Evolutionary conservation across 495 filamentous ascomycete species (phyloP).

Genomic region (Aspergillus nidulans): DNA sequence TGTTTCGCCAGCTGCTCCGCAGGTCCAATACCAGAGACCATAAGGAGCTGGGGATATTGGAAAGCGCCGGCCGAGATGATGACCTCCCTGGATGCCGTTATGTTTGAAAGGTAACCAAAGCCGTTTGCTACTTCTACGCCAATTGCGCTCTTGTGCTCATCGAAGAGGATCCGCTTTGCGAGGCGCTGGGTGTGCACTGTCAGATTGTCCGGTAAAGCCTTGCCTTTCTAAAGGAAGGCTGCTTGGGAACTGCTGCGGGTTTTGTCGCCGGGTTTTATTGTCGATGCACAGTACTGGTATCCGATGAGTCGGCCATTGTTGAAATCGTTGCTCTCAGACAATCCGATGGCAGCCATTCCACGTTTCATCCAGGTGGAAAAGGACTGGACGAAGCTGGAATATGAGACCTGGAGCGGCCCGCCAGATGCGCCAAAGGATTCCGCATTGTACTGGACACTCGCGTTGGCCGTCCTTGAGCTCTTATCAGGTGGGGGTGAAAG

Average conservation of each 20-base stretch:
- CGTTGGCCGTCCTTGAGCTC: slow-evolving; percentile 30
- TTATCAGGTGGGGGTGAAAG: slow-evolving; percentile 46
- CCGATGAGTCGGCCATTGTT: slow-evolving; percentile 39
- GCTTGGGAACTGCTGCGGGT: slow-evolving; percentile 38
- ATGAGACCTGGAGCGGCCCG: slow-evolving; percentile 49
- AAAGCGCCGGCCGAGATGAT: slow-evolving; percentile 52
- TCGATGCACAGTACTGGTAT: slow-evolving; percentile 34
- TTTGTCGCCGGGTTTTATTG: slow-evolving; percentile 29
- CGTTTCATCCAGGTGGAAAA: slow-evolving; percentile 39
- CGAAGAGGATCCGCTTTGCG: slow-evolving; percentile 39
- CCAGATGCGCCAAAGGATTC: slow-evolving; percentile 25
- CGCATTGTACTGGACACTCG: slow-evolving; percentile 40
- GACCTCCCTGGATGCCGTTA: slow-evolving; percentile 46
- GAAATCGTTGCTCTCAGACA: slow-evolving; percentile 35
- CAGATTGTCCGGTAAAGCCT: neutral
- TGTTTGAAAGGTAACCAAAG: slow-evolving; percentile 9
- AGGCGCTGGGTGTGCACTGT: slow-evolving; percentile 33
- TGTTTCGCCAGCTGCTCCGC: slow-evolving; percentile 23
- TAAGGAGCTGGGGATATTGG: slow-evolving; percentile 47
- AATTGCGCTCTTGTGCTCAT: slow-evolving; percentile 17
- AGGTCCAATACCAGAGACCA: slow-evolving; percentile 48
- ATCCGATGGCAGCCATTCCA: slow-evolving; percentile 37
- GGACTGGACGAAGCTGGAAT: slow-evolving; percentile 42
- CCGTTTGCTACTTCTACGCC: slow-evolving; percentile 15
- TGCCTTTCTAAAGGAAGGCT: slow-evolving; percentile 17